phyloP scores from a whole-genome alignment of 805 yeast genomes.

The Zygosaccharomyces bisporus region DNA sequence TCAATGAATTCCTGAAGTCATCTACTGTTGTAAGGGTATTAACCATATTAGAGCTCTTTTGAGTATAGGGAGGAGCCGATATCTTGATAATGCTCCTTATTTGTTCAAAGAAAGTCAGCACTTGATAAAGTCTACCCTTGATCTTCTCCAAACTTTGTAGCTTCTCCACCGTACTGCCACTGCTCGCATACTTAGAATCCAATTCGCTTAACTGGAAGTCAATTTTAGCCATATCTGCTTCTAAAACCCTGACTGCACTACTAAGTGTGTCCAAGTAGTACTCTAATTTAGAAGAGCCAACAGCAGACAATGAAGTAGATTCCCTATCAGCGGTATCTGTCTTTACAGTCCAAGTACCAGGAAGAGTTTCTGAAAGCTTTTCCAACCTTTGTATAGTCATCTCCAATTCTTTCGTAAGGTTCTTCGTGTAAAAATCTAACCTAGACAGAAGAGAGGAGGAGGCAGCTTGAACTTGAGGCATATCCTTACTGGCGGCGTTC shows the following conservation, averaged over 20 bases:
- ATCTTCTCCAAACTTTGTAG: slow-evolving; percentile 44
- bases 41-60: slow-evolving; percentile 9
- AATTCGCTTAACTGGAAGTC: slow-evolving; percentile 28
- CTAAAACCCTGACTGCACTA: slow-evolving; percentile 54
- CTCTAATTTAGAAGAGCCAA: slow-evolving; percentile 55
- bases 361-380: slow-evolving; percentile 48
- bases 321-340: slow-evolving; percentile 14
- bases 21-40: slow-evolving; percentile 25
- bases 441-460: slow-evolving; percentile 53
- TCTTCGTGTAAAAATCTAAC: slow-evolving; percentile 59
- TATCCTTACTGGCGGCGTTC: slow-evolving; percentile 33
- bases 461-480: slow-evolving; percentile 44
- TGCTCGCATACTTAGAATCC: slow-evolving; percentile 21
- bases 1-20: slow-evolving; percentile 40
- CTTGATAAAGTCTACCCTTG: slow-evolving; percentile 45
- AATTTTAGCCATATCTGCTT: slow-evolving; percentile 43
- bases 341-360: slow-evolving; percentile 35
- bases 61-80: slow-evolving; percentile 15
- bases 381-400: slow-evolving; percentile 47
- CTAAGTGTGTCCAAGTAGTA: slow-evolving; percentile 61
- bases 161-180: slow-evolving; percentile 26
- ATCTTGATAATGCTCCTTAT: slow-evolving; percentile 40
- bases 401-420: slow-evolving; percentile 52
- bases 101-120: slow-evolving; percentile 45
- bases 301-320: slow-evolving; percentile 23